Evolutionary conservation across 2,329 filamentous ascomycete genomes (phyloP), one percentile per base, ranked within the genome.

Genomic region (Tricladium varicosporioides): DNA sequence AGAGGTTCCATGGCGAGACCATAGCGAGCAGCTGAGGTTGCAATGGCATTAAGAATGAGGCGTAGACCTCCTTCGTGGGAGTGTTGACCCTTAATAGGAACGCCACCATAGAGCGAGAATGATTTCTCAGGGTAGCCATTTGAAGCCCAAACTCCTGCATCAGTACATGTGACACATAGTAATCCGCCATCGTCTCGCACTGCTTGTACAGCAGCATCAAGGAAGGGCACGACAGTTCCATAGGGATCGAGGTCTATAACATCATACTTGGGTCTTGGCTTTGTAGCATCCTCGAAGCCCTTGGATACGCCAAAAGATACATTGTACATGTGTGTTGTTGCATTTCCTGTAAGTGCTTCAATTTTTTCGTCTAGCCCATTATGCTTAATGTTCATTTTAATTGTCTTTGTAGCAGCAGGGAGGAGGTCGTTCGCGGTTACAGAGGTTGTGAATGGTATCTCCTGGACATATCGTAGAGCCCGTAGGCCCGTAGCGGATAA

Each of bases 241-340:
- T 99, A 99, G 0, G 94, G 94, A 71, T 99, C 94, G 31, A 99
- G 81, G 71, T 99, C 94, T 62, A 99, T 94, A 18, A 97, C 92
- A 72, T 97, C 91, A 71, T 96, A 99, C 66, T 82, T 85, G 68
- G 85, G 80, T 61, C 76, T 75, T 32, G 73, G 70, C 51, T 71
- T 74, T 22, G 52, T 9, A 1, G 53, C 43, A 11, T 64, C 64
- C 42, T 57, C 62, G 58, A 77, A 72, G 46, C 72, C 59, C 43
- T 58, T 63, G 31, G 36, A 56, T 42, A 65, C 64, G 53, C 74
- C 75, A 65, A 66, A 80, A 5, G 84, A 81, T 47, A 88, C 84
- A 76, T 60, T 81, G 81, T 97, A 97, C 93, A 99, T 97, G 73
- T 96, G 91, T 3, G 85, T 86, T 48, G 94, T 83, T 1, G 94